These are phyloP conservation scores for Yarrowia alimentaria DNA, from an alignment of 805 yeast species.

Conservation along the genomic window DNA sequence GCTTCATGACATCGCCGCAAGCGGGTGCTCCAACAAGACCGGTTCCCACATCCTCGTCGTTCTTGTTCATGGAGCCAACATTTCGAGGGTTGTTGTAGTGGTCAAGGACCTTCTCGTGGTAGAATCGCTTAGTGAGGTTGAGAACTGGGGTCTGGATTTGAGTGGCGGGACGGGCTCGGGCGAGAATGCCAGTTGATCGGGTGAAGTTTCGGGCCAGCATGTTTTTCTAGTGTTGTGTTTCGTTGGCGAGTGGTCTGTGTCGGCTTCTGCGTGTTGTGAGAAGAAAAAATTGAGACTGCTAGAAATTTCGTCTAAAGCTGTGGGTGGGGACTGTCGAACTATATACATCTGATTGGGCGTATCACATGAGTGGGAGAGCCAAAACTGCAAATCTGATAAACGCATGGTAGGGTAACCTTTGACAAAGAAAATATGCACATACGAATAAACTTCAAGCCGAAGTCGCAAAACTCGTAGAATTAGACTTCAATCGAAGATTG, in stretches of 20 bases:
- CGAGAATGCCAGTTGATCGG: constrained; percentile 11
- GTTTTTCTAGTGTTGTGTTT: neutral
- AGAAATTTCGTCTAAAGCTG: constrained; percentile 1
- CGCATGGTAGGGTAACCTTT: constrained; percentile 13
- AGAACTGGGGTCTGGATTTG: neutral
- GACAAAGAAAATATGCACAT: constrained; percentile 1
- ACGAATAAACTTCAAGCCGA: no score
- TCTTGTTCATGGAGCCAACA: constrained; percentile 88
- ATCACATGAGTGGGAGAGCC: constrained; percentile 19
- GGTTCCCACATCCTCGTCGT: constrained; percentile 77
- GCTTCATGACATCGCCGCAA: constrained; percentile 98
- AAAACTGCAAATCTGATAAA: constrained; percentile 26
- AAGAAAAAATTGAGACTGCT: neutral
- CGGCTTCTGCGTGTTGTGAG: no score
- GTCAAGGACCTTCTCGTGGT: constrained; percentile 91
- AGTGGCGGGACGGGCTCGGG: constrained; percentile 26
- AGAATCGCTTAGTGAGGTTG: constrained; percentile 38
- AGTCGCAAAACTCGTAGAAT: neutral
- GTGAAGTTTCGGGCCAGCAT: neutral
- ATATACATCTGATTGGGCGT: constrained; percentile 25
- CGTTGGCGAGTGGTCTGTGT: neutral
- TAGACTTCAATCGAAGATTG: neutral
- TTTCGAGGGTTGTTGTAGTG: constrained; percentile 96
- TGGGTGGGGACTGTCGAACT: neutral
- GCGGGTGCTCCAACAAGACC: constrained; percentile 99